These are phyloP conservation scores for Teunomyces gatunensis DNA, from an alignment of 805 yeast genomes.

Conservation along the genomic window DNA sequence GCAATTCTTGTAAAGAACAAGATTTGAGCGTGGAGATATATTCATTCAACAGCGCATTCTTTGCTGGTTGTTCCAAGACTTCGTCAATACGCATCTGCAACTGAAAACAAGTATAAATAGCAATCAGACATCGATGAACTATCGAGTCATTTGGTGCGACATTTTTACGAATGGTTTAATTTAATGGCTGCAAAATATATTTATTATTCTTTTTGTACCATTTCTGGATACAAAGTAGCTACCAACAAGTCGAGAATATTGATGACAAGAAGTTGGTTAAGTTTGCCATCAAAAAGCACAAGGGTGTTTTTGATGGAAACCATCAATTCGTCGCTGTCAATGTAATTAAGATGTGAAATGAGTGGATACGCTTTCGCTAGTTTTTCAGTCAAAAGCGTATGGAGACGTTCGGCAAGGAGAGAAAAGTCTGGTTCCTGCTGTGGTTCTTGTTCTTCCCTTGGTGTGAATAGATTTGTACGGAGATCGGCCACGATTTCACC, in stretches of 20 bases:
- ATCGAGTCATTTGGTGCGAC: too few relatives aligned
- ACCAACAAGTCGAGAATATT: slow-evolving; percentile 42
- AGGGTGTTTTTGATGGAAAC: slow-evolving; percentile 8
- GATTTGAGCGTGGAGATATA: not conserved
- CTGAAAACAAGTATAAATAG: too few relatives aligned
- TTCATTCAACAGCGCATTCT: not conserved
- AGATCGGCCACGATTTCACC: slow-evolving; percentile 11
- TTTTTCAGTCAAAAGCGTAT: slow-evolving; percentile 6
- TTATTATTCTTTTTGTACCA: slow-evolving; percentile 6
- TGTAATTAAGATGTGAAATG: not conserved
- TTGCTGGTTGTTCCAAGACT: too few relatives aligned
- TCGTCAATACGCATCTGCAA: too few relatives aligned
- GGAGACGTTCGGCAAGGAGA: slow-evolving; percentile 13
- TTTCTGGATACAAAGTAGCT: slow-evolving; percentile 39
- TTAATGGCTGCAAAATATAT: not conserved
- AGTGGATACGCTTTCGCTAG: slow-evolving; percentile 2
- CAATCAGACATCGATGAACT: too few relatives aligned
- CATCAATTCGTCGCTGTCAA: slow-evolving; percentile 9
- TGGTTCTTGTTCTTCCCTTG: not conserved
- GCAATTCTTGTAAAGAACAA: not conserved
- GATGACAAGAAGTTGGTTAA: slow-evolving; percentile 45
- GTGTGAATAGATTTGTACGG: slow-evolving; percentile 12
- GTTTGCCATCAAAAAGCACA: slow-evolving; percentile 16
- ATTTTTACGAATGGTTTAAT: not conserved
- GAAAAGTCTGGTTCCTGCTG: not conserved